These are phyloP conservation scores for Gastrolobium bilobum DNA, from an alignment of 306 rosid genomes.

Conservation along the genomic window DNA sequence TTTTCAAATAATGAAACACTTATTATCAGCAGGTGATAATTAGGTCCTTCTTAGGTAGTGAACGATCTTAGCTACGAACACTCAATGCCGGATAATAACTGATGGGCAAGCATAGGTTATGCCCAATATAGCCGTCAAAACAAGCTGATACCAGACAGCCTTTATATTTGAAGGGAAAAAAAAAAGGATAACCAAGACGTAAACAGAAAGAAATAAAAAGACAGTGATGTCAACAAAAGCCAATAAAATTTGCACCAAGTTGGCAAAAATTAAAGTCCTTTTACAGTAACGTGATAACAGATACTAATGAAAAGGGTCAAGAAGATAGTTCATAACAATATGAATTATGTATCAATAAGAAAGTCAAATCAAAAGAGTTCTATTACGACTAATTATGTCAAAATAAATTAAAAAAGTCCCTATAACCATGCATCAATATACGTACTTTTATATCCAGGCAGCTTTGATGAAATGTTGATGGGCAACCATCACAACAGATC, in stretches of 20 bases:
- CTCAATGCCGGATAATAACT: constrained; percentile 28
- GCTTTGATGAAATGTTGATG: constrained; percentile 94
- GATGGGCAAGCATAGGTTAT: constrained; percentile 20
- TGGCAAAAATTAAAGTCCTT: constrained; percentile 22
- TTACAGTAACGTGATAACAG: constrained; percentile 8
- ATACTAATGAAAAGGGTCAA: constrained; percentile 20
- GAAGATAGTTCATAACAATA: constrained; percentile 17
- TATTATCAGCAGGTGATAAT: constrained; percentile 27
- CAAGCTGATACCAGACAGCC: neutral
- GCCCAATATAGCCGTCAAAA: constrained; percentile 20
- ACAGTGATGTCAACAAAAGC: neutral
- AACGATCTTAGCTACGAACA: constrained; percentile 4
- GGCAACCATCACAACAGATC: constrained; percentile 96
- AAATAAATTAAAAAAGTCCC: constrained; percentile 20
- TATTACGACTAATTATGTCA: constrained; percentile 11
- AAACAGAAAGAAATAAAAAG: constrained; percentile 24
- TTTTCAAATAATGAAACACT: constrained; percentile 23
- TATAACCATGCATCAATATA: constrained; percentile 26
- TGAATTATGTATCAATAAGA: constrained; percentile 25
- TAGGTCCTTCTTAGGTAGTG: constrained; percentile 24
- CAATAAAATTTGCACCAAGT: constrained; percentile 23
- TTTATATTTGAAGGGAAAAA: neutral
- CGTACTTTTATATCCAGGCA: constrained; percentile 87
- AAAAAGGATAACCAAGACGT: neutral
- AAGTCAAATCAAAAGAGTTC: constrained; percentile 20